phyloP scores from a whole-genome alignment of 208 protist species.

The Leishmania mexicana region DNA sequence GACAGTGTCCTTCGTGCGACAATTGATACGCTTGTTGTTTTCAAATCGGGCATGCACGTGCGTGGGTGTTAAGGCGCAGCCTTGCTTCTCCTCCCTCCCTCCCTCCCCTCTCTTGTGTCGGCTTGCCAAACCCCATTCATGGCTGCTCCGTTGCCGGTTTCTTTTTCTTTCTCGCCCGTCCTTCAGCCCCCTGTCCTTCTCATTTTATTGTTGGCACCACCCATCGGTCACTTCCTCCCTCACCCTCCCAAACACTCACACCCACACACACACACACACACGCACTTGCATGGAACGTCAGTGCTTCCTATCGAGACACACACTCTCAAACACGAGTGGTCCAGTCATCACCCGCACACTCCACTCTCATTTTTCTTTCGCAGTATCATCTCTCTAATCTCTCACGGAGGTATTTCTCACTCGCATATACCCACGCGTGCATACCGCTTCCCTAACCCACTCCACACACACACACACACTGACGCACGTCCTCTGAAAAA shows the following conservation, averaged over 20 bases:
- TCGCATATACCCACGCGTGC: not conserved
- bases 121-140: not conserved
- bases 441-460: not conserved
- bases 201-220: not conserved
- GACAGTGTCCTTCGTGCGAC: no score
- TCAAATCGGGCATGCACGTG: not conserved
- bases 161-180: not conserved
- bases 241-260: not conserved
- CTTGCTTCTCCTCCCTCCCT: not conserved
- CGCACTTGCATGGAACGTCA: not conserved
- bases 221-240: not conserved
- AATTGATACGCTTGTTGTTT: not conserved
- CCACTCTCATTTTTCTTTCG: not conserved
- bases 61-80: not conserved
- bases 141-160: not conserved
- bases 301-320: not conserved
- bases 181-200: not conserved
- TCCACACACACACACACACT: not conserved
- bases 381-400: not conserved
- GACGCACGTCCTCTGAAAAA: constrained; percentile 8
- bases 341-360: not conserved
- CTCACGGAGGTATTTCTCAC: constrained; percentile 7
- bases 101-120: not conserved
- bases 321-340: not conserved
- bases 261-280: not conserved